These are phyloP conservation scores for Boletus vermiculosoides DNA, from an alignment of 768 basidiomycete species.

Conservation along the genomic window DNA sequence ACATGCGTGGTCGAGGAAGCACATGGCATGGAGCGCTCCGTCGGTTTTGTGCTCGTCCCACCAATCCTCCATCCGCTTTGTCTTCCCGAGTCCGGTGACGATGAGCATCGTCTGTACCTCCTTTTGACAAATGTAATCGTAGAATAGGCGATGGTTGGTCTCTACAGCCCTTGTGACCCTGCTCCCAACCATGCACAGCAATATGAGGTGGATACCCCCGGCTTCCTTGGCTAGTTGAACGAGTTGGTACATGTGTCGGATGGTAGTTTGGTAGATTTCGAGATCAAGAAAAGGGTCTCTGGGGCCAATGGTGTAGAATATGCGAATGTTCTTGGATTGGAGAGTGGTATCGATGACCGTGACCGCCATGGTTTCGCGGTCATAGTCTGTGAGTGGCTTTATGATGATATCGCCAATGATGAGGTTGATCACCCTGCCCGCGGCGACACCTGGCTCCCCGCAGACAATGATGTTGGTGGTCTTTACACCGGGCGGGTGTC, in stretches of 20 bases:
- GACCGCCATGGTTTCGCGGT: constrained; percentile 34
- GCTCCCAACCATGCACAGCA: constrained; percentile 40
- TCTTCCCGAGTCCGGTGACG: constrained; percentile 40
- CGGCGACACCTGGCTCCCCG: constrained; percentile 39
- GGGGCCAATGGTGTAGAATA: constrained; percentile 34
- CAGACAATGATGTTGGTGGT: constrained; percentile 42
- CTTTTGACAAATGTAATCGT: constrained; percentile 36
- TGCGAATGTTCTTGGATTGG: constrained; percentile 15
- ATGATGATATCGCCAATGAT: constrained; percentile 18
- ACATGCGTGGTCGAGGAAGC: constrained; percentile 26
- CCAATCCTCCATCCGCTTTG: constrained; percentile 33
- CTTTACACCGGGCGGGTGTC: constrained; percentile 18
- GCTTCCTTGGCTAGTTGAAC: constrained; percentile 17
- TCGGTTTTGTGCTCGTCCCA: constrained; percentile 27
- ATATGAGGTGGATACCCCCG: constrained; percentile 40
- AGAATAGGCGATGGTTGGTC: constrained; percentile 39
- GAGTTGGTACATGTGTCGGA: constrained; percentile 30
- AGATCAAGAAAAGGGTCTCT: constrained; percentile 28
- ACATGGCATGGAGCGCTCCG: constrained; percentile 7
- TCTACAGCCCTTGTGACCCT: constrained; percentile 32
- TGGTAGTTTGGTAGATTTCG: constrained; percentile 12
- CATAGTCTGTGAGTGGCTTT: constrained; percentile 23
- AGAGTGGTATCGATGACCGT: constrained; percentile 27
- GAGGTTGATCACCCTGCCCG: constrained; percentile 29
- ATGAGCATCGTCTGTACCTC: constrained; percentile 38